A percentile compares a stretch with the other conserved stretches of the same genome.
phyloP scores from a whole-genome alignment of 202 grass and related monocot species.

The Musa balbisiana region DNA sequence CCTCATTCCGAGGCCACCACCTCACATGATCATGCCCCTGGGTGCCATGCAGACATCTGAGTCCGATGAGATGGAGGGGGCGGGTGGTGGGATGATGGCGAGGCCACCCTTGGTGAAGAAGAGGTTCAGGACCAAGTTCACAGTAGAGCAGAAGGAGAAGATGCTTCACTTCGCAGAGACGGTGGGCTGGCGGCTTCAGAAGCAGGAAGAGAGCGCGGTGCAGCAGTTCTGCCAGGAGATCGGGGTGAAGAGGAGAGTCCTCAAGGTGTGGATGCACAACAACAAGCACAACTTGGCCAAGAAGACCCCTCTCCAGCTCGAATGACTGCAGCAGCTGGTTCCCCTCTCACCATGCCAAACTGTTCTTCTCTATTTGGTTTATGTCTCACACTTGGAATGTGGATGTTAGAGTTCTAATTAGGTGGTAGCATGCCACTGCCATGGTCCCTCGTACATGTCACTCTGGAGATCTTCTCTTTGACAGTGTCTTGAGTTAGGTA shows the following conservation, averaged over 20 bases:
- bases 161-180: conserved; percentile 90
- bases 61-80: conserved; percentile 52
- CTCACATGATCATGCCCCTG: conserved; percentile 79
- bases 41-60: conserved; percentile 72
- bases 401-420: background rate
- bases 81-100: conserved; percentile 1
- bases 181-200: conserved; percentile 73
- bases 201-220: conserved; percentile 68
- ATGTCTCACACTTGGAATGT: background rate
- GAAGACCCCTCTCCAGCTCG: conserved; percentile 17
- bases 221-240: conserved; percentile 95
- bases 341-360: background rate
- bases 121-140: conserved; percentile 94
- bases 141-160: conserved; percentile 76
- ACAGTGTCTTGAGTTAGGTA: background rate
- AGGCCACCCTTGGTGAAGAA: conserved; percentile 34
- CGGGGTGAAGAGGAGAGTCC: conserved; percentile 67
- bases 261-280: conserved; percentile 57
- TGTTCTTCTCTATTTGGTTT: background rate
- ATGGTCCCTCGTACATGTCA: background rate
- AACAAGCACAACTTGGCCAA: conserved; percentile 40
- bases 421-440: conserved; percentile 3
- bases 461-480: background rate
- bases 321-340: background rate
- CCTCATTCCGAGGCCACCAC: conserved; percentile 8